These are phyloP conservation scores for Fonsecaea monophora DNA, from an alignment of 2,329 filamentous ascomycete genomes.

Conservation along the genomic window DNA sequence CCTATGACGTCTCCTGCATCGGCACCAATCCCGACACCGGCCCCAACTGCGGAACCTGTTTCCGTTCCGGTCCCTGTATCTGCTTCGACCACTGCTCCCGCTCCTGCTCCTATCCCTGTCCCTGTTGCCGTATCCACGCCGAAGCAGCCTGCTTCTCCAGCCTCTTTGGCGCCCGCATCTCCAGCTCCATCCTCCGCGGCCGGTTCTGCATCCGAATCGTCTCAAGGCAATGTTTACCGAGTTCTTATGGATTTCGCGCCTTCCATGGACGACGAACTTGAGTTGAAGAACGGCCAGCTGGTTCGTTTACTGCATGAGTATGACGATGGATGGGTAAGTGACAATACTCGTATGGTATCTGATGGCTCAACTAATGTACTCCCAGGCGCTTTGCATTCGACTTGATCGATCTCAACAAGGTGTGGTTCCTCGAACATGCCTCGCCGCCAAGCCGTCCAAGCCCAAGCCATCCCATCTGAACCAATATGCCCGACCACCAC, in stretches of 20 bases:
- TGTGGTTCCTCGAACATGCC: constrained; percentile 89
- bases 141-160: constrained; percentile 48
- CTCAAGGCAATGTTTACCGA: constrained; percentile 77
- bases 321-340: constrained; percentile 94
- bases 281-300: constrained; percentile 78
- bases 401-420: constrained; percentile 91
- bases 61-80: constrained; percentile 61
- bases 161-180: constrained; percentile 63
- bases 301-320: constrained; percentile 93
- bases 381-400: constrained; percentile 83
- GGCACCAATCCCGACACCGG: constrained; percentile 50
- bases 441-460: constrained; percentile 90
- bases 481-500: constrained; percentile 56
- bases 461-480: constrained; percentile 69
- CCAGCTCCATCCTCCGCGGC: constrained; percentile 48
- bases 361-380: constrained; percentile 45
- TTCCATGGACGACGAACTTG: constrained; percentile 90
- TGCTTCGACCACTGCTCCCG: constrained; percentile 20
- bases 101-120: constrained; percentile 36
- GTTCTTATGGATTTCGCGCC: constrained; percentile 94
- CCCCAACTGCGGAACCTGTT: constrained; percentile 69
- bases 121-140: constrained; percentile 38
- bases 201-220: constrained; percentile 57
- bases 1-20: constrained; percentile 22
- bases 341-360: constrained; percentile 18